Conservation (phyloP, 192 early-diverging fungal species). For the Physocladia obscura region DNA sequence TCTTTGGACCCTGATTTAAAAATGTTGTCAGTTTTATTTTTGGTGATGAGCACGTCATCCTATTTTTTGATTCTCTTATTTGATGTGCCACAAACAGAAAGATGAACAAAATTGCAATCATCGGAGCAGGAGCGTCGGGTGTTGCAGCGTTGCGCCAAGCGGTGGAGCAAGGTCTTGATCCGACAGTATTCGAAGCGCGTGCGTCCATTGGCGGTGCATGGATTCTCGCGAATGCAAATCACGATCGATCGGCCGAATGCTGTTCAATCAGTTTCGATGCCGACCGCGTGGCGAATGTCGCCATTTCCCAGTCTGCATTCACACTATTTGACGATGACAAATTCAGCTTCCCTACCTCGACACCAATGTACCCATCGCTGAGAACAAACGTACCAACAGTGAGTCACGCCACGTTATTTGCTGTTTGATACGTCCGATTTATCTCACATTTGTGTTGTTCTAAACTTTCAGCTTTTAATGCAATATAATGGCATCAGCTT, state of each 20-base stretch:
- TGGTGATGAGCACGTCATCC: too few relatives aligned
- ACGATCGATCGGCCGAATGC: neutral
- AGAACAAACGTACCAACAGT: neutral
- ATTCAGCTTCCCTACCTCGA: too few relatives aligned
- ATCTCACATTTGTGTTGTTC: too few relatives aligned
- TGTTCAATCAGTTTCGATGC: neutral
- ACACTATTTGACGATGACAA: too few relatives aligned
- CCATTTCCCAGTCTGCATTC: too few relatives aligned
- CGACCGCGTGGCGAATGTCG: neutral
- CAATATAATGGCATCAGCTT: neutral
- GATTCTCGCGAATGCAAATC: too few relatives aligned
- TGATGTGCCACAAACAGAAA: too few relatives aligned
- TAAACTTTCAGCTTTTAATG: neutral
- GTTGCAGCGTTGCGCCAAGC: neutral
- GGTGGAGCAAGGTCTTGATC: neutral
- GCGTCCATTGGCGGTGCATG: neutral
- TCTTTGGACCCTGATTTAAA: too few relatives aligned
- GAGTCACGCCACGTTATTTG: neutral
- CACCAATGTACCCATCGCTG: neutral
- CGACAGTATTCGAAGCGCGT: neutral
- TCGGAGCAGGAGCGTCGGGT: neutral
- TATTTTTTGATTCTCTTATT: too few relatives aligned
- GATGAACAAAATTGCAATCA: too few relatives aligned
- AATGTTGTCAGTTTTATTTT: too few relatives aligned
- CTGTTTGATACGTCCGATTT: too few relatives aligned